These are phyloP conservation scores for Boletus bicolor DNA, from an alignment of 768 basidiomycete genomes.

Conservation along the genomic window DNA sequence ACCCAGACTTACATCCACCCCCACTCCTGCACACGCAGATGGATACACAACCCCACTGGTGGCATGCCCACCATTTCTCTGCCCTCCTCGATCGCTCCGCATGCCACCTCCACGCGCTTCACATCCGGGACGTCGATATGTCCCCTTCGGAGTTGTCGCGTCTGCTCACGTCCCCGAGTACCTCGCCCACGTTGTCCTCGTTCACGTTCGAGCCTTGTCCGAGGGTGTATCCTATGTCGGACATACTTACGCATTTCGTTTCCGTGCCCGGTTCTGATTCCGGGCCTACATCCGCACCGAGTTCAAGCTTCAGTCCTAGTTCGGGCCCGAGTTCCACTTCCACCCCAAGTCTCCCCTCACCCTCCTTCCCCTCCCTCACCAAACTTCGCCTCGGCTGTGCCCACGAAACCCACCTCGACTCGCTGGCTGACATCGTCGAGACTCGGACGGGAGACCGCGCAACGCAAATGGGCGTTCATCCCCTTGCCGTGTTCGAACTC, in stretches of 20 bases:
- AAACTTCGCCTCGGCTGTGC: conserved; percentile 23
- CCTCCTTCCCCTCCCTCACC: conserved; percentile 15
- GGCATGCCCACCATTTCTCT: conserved; percentile 23
- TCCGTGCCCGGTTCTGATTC: neutral
- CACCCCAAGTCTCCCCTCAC: neutral
- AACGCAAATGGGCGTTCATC: conserved; percentile 1
- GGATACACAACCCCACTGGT: conserved; percentile 11
- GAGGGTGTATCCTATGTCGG: conserved; percentile 14
- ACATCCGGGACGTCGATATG: conserved; percentile 21
- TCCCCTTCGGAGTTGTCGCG: conserved; percentile 19
- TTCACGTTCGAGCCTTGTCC: conserved; percentile 27
- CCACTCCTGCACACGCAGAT: neutral
- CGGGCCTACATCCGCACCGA: neutral
- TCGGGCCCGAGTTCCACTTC: neutral
- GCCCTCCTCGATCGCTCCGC: conserved; percentile 21
- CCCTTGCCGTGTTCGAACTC: conserved; percentile 19
- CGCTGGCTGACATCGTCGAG: conserved; percentile 17
- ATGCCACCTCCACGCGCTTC: conserved; percentile 19
- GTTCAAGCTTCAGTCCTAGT: neutral
- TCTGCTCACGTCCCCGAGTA: conserved; percentile 18
- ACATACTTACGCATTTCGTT: conserved; percentile 17
- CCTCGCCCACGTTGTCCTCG: conserved; percentile 14
- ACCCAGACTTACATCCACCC: conserved; percentile 11
- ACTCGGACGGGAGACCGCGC: conserved; percentile 18
- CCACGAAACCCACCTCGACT: conserved; percentile 17